These are phyloP conservation scores for Dactylellina leptospora DNA, from an alignment of 2,329 filamentous ascomycete species.

Conservation along the genomic window DNA sequence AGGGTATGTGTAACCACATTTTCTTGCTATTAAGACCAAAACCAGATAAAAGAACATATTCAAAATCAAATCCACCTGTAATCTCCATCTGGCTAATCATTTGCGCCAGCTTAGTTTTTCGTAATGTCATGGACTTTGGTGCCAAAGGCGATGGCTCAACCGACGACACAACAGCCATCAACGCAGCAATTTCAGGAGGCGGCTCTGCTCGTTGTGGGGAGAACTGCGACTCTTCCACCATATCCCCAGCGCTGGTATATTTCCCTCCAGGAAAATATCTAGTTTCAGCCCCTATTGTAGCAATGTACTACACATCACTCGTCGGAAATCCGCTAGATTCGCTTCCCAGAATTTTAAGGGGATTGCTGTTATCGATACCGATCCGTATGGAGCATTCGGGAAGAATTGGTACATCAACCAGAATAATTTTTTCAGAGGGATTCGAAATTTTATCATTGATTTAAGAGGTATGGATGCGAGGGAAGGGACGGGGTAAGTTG, in stretches of 20 bases:
- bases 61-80: not conserved
- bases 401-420: slow-evolving; percentile 87
- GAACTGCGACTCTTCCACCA: slow-evolving; percentile 83
- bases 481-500: slow-evolving; percentile 61
- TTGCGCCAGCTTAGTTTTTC: slow-evolving; percentile 52
- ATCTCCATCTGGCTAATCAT: no score
- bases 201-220: slow-evolving; percentile 73
- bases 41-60: not conserved
- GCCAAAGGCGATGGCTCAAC: slow-evolving; percentile 61
- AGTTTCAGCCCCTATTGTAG: slow-evolving; percentile 79
- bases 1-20: slow-evolving; percentile 48
- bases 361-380: slow-evolving; percentile 87
- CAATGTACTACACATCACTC: slow-evolving; percentile 93
- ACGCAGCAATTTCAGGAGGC: slow-evolving; percentile 72
- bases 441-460: slow-evolving; percentile 84
- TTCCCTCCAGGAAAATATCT: slow-evolving; percentile 89
- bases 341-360: slow-evolving; percentile 76
- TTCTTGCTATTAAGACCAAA: not conserved
- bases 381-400: slow-evolving; percentile 79
- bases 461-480: slow-evolving; percentile 70
- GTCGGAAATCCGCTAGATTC: slow-evolving; percentile 74
- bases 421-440: slow-evolving; percentile 82
- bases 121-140: slow-evolving; percentile 48
- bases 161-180: slow-evolving; percentile 91
- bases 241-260: slow-evolving; percentile 84